Percentiles rank a stretch among this genome's conserved stretches.
These are phyloP conservation scores for Petunia secreta DNA, from an alignment of 257 asterid genomes.

Conservation along the genomic window DNA sequence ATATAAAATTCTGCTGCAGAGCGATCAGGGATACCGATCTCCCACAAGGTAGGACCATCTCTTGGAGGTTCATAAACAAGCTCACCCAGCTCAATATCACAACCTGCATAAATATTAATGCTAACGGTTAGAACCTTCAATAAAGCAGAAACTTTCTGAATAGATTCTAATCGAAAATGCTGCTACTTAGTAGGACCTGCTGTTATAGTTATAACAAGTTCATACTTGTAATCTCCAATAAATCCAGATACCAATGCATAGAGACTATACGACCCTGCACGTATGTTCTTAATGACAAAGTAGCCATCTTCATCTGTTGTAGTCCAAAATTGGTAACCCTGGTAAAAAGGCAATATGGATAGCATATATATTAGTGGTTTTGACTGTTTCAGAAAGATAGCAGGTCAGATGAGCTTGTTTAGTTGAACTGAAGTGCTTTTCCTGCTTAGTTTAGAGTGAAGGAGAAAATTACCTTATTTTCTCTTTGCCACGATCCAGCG, in stretches of 20 bases:
- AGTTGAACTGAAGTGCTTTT: not conserved
- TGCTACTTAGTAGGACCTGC: conserved; percentile 24
- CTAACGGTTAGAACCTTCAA: not conserved
- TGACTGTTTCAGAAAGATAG: not conserved
- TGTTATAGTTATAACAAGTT: conserved; percentile 26
- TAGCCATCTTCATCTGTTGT: conserved; percentile 23
- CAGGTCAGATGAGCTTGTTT: conserved; percentile 8
- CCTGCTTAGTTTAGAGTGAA: not conserved
- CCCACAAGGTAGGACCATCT: conserved; percentile 32
- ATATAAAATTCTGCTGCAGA: conserved; percentile 29
- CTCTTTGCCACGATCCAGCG: conserved; percentile 46
- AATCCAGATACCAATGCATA: conserved; percentile 26
- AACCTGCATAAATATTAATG: not conserved
- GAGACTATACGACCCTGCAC: conserved; percentile 18
- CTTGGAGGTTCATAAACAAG: conserved; percentile 29
- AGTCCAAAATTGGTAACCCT: conserved; percentile 34
- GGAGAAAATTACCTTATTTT: conserved; percentile 33
- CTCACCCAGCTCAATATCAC: conserved; percentile 22
- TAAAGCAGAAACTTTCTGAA: not conserved
- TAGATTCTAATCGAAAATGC: not conserved
- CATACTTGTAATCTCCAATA: conserved; percentile 30
- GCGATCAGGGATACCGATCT: conserved; percentile 26
- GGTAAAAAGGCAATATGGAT: conserved; percentile 9
- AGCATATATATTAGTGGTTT: not conserved
- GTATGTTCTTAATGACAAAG: conserved; percentile 22